These are phyloP conservation scores for Alternaria sp. DNA, from an alignment of 2,329 filamentous ascomycete species.

Conservation along the genomic window DNA sequence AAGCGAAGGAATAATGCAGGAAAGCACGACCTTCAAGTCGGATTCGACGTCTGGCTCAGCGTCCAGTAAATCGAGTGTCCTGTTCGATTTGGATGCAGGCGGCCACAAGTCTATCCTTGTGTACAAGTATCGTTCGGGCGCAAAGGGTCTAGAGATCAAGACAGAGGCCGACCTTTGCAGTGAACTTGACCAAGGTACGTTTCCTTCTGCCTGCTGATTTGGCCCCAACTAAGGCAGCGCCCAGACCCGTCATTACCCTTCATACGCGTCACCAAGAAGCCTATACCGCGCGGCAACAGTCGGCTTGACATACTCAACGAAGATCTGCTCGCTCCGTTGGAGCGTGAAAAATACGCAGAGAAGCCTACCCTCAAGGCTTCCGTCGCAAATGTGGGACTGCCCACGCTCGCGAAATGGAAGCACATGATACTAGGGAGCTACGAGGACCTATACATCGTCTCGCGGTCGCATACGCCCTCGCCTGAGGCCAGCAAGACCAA, in stretches of 20 bases:
- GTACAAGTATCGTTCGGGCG: constrained; percentile 56
- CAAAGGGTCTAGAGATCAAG: constrained; percentile 50
- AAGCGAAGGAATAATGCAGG: constrained; percentile 19
- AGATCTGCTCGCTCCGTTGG: constrained; percentile 52
- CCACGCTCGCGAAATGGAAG: constrained; percentile 56
- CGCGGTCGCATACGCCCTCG: constrained; percentile 49
- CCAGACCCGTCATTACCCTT: constrained; percentile 52
- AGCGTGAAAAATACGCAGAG: constrained; percentile 51
- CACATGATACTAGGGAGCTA: constrained; percentile 57
- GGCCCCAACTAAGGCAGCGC: constrained; percentile 22
- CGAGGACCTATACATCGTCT: constrained; percentile 61
- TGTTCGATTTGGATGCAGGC: constrained; percentile 56
- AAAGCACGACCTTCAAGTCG: constrained; percentile 55
- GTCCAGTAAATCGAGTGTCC: constrained; percentile 51
- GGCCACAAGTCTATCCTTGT: constrained; percentile 56
- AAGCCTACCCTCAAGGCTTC: constrained; percentile 58
- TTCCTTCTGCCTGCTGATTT: not conserved
- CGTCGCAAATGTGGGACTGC: constrained; percentile 58
- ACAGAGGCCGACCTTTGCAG: constrained; percentile 57
- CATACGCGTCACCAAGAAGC: constrained; percentile 58
- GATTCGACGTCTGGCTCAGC: constrained; percentile 52
- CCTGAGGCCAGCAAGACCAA: constrained; percentile 50
- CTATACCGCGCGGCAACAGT: constrained; percentile 57
- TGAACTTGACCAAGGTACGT: constrained; percentile 49
- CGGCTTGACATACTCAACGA: constrained; percentile 58